Evolutionary conservation across 495 filamentous ascomycete species (phyloP).

Genomic region (Chaetomium cochliodes): DNA sequence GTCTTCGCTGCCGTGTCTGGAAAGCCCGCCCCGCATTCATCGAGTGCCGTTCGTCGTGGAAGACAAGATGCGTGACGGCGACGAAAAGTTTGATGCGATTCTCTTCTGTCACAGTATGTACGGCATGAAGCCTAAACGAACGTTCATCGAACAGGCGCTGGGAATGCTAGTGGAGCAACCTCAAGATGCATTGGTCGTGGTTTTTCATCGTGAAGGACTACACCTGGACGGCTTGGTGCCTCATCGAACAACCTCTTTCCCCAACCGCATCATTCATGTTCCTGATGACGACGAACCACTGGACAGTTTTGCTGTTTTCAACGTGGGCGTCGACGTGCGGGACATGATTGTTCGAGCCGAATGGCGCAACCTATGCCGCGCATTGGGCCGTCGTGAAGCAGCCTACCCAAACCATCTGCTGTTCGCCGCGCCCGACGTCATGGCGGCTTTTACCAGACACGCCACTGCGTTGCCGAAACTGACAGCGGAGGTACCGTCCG

Average conservation of each 20-base stretch:
- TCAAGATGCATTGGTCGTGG: constrained; percentile 48
- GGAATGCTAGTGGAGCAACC: constrained; percentile 51
- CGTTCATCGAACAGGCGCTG: constrained; percentile 51
- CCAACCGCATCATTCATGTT: constrained; percentile 50
- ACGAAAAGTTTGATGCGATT: constrained; percentile 55
- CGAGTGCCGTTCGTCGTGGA: constrained; percentile 45
- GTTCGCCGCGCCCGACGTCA: constrained; percentile 54
- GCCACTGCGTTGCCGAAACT: constrained; percentile 50
- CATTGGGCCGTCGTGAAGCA: constrained; percentile 48
- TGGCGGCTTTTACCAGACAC: constrained; percentile 54
- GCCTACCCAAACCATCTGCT: constrained; percentile 44
- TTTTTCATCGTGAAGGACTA: constrained; percentile 57
- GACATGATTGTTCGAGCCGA: constrained; percentile 40
- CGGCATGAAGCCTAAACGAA: constrained; percentile 54
- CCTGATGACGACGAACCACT: constrained; percentile 49
- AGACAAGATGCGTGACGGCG: background rate
- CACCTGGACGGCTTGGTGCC: constrained; percentile 48
- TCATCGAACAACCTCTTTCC: constrained; percentile 53
- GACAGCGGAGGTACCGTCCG: constrained; percentile 46
- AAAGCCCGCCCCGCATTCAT: constrained; percentile 42
- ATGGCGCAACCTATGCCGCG: constrained; percentile 56
- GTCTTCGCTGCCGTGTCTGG: constrained; percentile 50
- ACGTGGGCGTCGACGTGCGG: constrained; percentile 49
- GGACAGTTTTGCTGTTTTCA: constrained; percentile 55
- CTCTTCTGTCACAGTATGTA: constrained; percentile 67